Evolutionary conservation across 2,329 filamentous ascomycete genomes (phyloP), one percentile per base, ranked within the genome.

Genomic region (Diaporthe aspalathi): DNA sequence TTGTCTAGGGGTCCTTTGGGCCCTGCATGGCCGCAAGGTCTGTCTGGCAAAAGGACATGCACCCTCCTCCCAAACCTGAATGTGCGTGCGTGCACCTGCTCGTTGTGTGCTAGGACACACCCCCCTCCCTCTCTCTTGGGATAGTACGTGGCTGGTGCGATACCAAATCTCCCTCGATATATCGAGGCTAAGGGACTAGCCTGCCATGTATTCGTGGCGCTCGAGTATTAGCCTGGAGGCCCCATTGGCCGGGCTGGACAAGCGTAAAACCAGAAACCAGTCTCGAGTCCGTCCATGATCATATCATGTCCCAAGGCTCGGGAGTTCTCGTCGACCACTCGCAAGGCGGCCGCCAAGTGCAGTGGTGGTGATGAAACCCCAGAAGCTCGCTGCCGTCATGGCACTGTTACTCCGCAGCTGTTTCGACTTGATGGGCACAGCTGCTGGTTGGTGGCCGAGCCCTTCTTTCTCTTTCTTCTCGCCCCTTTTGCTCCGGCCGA

Each of bases 21-120:
- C 60, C 60, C 60, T 63, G 60, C 60, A 63, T 63, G 60, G 43
- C 60, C 27, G 43, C n/a, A n/a, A n/a, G n/a, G n/a, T n/a, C n/a
- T n/a, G 43, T 63, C 60, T 49, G 60, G 43, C 43, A 43, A 63
- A 2, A 38, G 29, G 29, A 17, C 27, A 63, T 20, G 29, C 17
- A 35, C 60, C 32, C 32, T 35, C 32, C 32, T 9, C 12, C 27
- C 5, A 11, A 35, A 32, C 60, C 22, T 45, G 38, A 17, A n/a
- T n/a, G 32, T 24, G 12, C 16, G 22, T 22, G 43, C 43, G 49
- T 63, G 43, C 27, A 62, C 17, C 56, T 20, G 57, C 12, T 40
- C 35, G 14, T 29, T 17, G 57, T n/a, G 40, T 47, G 57, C 24
- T 27, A 35, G 32, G 32, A 35, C 9, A 5, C 9, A 5, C 32